Evolutionary conservation across 1,284 basidiomycete species (phyloP), one percentile per base, ranked within the genome.

Genomic region (Apiotrichum gamsii): DNA sequence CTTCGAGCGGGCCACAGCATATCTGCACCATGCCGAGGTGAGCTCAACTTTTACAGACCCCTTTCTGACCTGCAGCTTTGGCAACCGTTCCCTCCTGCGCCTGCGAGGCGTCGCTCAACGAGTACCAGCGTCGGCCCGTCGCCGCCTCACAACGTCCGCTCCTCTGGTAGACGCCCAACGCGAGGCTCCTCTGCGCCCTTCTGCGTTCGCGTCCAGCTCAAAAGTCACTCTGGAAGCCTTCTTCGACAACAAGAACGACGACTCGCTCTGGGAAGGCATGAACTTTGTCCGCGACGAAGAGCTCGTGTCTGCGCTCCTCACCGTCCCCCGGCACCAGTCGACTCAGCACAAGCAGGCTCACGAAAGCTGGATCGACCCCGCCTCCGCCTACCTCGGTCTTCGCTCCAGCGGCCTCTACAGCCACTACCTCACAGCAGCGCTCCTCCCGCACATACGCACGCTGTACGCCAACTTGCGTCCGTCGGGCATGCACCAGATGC

Each of bases 251-350:
- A 24, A 13, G 10, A 39, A 14, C 21, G 38, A 13, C 19, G 36
- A 49, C 21, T 38, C 33, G 13, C 39, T 47, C 5, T 32, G 36
- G 33, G 40, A 37, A 15, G 37, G 40, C n/a, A n/a, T 49, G 13
- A 39, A n/a, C 32, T 45, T 44, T 49, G 63, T 59, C 11, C 45
- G 49, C 14, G 62, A 67, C 38, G 53, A 58, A 4, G 64, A 64
- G 43, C 58, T 61, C n/a, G 36, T 60, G 44, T 38, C 52, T 10
- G 52, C 61, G 3, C 24, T 36, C 16, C 44, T 51, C n/a, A n/a
- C n/a, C n/a, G n/a, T 32, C 37, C 35, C 5, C 29, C 34, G 3
- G 35, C 37, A 10, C 31, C 39, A 2, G 25, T 10, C 18, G 23
- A 14, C 45, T 13, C 10, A 19, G 3, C 30, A n/a, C n/a, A n/a